Evolutionary conservation across 441 rosid species (phyloP), one percentile per base, ranked within the genome.

Genomic region (Mallotus japonicus): DNA sequence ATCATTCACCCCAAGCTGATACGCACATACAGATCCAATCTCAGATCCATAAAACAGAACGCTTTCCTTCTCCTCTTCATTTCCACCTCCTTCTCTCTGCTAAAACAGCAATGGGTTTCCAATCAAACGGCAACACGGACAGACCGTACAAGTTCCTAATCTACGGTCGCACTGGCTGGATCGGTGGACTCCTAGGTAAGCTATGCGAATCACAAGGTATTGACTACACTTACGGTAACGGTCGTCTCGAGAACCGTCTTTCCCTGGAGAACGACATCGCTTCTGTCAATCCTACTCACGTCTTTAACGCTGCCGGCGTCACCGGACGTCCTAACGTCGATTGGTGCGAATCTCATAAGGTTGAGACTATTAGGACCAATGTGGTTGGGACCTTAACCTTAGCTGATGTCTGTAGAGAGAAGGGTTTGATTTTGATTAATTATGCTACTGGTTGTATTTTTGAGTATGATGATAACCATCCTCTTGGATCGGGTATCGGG

Each of bases 311-410:
- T 16, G 97, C 94, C 50, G 98, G 98, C 53, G 94, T 93, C 67
- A 93, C 98, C 46, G 98, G 97, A 9, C 84, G 95, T 46, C 98
- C 98, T 20, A 93, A 91, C 77, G 95, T 93, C 66, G 98, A 93
- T 75, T 91, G 98, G 98, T 93, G 98, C 69, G 97, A 93, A 67
- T 83, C 93, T 32, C 97, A 91, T 70, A 93, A 88, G 86, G 98
- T 89, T 24, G 97, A 93, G 86, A 93, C 98, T 32, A 89, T 93
- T 49, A 78, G 93, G 49, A 83, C 97, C 53, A 91, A 93, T 77
- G 97, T 93, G 63, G 92, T 81, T 46, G 98, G 97, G 11, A 93
- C 98, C 8, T 84, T 93, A 22, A 89, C 98, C 3, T 84, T 91
- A 37, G 98, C 98, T n/a, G 98, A 91, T 69, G 86, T 90, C 2